Evolutionary conservation across 1,284 basidiomycete genomes (phyloP).

Genomic region (Rhodotorula sp.): DNA sequence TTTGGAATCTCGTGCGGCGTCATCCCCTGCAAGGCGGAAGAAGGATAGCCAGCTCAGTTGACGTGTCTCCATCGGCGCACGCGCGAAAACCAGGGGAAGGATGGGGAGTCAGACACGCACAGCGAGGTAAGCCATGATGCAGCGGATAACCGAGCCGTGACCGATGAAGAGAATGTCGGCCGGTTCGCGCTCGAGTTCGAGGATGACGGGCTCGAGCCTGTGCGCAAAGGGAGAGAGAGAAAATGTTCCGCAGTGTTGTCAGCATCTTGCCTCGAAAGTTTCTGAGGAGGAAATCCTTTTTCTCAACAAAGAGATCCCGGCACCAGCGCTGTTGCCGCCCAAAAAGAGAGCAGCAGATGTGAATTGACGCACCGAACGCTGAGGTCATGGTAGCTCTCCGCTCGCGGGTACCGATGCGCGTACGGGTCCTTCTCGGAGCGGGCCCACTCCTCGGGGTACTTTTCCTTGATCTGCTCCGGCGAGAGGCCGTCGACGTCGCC

Average conservation of each 20-base stretch:
- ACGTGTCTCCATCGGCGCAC: constrained; percentile 17
- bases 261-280: not conserved
- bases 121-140: constrained; percentile 59
- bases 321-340: rapidly evolving
- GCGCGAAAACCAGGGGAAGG: not conserved
- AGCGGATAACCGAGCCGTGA: constrained; percentile 92
- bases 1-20: constrained; percentile 96
- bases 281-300: no score
- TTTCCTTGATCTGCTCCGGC: constrained; percentile 81
- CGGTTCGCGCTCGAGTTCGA: constrained; percentile 76
- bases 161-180: constrained; percentile 64
- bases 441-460: constrained; percentile 92
- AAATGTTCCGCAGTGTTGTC: no score
- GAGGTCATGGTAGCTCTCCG: constrained; percentile 90
- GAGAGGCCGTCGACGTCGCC: constrained; percentile 75
- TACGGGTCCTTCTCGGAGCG: constrained; percentile 91
- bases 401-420: constrained; percentile 77
- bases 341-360: not conserved
- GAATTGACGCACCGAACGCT: constrained; percentile 56
- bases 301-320: no score
- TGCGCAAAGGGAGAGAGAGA: no score
- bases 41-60: no score
- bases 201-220: constrained; percentile 71
- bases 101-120: not conserved
- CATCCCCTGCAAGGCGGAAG: constrained; percentile 79